phyloP scores from a whole-genome alignment of 257 asterid genomes.

The Petunia secreta region DNA sequence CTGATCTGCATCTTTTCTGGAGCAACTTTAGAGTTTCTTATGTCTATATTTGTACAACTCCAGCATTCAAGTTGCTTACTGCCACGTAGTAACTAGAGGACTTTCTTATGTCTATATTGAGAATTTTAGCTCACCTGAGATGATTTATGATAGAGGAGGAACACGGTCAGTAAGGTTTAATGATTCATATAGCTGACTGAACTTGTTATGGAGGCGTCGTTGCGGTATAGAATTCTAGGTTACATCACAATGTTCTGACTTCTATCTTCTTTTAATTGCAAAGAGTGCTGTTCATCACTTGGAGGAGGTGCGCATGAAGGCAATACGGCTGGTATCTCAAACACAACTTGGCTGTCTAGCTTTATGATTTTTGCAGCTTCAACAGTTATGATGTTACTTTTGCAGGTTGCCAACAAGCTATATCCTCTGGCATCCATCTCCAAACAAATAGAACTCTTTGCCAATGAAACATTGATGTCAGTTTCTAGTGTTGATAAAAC shows the following conservation, averaged over 20 bases:
- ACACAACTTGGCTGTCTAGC: constrained; percentile 31
- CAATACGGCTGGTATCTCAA: constrained; percentile 87
- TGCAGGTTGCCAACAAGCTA: constrained; percentile 94
- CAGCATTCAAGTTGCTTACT: too few species aligned
- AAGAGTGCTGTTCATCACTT: constrained; percentile 89
- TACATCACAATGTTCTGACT: constrained; percentile 37
- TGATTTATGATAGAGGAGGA: too few species aligned
- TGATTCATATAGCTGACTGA: too few species aligned
- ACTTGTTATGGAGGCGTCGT: too few species aligned
- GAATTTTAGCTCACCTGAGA: too few species aligned
- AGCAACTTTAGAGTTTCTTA: neutral
- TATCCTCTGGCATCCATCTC: constrained; percentile 82
- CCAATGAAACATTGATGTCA: constrained; percentile 79
- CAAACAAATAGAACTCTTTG: constrained; percentile 79
- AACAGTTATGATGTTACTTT: constrained; percentile 29
- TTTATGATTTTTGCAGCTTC: constrained; percentile 17
- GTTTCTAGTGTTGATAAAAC: constrained; percentile 49
- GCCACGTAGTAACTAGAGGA: too few species aligned
- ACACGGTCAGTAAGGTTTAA: too few species aligned
- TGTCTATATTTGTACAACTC: neutral
- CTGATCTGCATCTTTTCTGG: constrained; percentile 26
- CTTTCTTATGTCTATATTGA: too few species aligned
- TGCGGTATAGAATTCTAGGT: neutral
- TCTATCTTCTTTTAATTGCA: constrained; percentile 33
- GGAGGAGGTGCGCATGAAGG: constrained; percentile 99